Percentiles rank a stretch among this genome's conserved stretches.
phyloP scores from a whole-genome alignment of 1,284 basidiomycete species.

The Cutaneotrichosporon mucoides region DNA sequence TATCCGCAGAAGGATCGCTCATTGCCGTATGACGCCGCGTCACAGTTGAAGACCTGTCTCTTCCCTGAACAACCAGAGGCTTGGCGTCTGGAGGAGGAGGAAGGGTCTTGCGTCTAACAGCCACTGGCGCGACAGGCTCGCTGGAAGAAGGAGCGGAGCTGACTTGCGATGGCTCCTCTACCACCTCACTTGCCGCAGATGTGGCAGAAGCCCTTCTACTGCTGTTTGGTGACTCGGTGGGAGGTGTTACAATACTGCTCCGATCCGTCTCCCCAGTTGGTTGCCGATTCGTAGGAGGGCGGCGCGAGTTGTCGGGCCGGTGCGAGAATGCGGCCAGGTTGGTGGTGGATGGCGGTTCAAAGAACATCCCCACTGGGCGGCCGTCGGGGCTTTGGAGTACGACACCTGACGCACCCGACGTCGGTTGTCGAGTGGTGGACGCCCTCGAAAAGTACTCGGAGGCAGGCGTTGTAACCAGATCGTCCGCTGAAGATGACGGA shows the following conservation, averaged over 20 bases:
- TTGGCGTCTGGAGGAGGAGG: slow-evolving; percentile 23
- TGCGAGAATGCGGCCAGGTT: slow-evolving; percentile 4
- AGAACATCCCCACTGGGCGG: slow-evolving; percentile 88
- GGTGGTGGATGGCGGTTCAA: slow-evolving; percentile 62
- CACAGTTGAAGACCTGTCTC: slow-evolving; percentile 25
- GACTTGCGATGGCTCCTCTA: neutral
- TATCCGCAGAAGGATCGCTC: neutral
- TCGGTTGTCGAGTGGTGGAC: slow-evolving; percentile 58
- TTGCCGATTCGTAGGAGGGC: slow-evolving; percentile 22
- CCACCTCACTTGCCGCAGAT: slow-evolving; percentile 14
- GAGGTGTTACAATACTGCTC: neutral
- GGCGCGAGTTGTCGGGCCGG: neutral
- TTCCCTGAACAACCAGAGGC: slow-evolving; percentile 34
- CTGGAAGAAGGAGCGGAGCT: neutral
- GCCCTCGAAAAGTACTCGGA: slow-evolving; percentile 84
- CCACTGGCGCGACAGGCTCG: neutral
- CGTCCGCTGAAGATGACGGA: slow-evolving; percentile 60
- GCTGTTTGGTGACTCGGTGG: slow-evolving; percentile 13
- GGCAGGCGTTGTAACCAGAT: slow-evolving; percentile 59
- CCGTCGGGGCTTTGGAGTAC: slow-evolving; percentile 91
- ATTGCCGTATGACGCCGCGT: slow-evolving; percentile 3
- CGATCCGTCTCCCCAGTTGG: slow-evolving; percentile 20
- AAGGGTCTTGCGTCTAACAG: slow-evolving; percentile 26
- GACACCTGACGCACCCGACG: slow-evolving; percentile 75
- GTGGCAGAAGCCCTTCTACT: slow-evolving; percentile 26